phyloP scores from a whole-genome alignment of 768 basidiomycete genomes.

The Myochromella boudieri region DNA sequence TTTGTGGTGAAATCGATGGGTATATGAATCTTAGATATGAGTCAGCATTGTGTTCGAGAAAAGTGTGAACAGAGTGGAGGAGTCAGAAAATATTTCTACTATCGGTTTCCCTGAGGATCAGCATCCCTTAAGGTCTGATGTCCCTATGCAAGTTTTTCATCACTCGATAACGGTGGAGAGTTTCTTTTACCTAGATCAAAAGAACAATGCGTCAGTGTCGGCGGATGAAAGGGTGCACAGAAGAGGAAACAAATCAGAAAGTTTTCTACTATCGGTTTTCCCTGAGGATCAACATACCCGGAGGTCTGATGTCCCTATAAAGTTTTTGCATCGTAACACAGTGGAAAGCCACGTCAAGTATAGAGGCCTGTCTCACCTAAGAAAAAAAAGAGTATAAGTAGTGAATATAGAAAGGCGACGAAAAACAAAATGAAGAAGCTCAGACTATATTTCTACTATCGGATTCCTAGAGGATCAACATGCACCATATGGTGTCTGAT shows the following conservation, averaged over 20 bases:
- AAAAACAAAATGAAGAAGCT: conserved; percentile 18
- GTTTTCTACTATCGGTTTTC: conserved; percentile 44
- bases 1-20: conserved; percentile 45
- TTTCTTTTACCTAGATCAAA: too few species aligned
- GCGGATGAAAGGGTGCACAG: neutral
- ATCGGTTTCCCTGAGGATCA: conserved; percentile 60
- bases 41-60: neutral
- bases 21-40: conserved; percentile 42
- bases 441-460: conserved; percentile 59
- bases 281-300: conserved; percentile 58
- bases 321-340: conserved; percentile 39
- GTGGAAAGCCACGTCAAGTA: conserved; percentile 1
- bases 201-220: neutral
- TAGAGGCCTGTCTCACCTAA: conserved; percentile 38
- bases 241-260: conserved; percentile 26
- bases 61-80: neutral
- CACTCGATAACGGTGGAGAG: conserved; percentile 21
- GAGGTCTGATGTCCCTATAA: conserved; percentile 70
- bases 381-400: conserved; percentile 17
- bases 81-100: conserved; percentile 30
- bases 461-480: conserved; percentile 40
- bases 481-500: conserved; percentile 45
- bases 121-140: conserved; percentile 65
- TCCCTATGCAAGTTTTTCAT: conserved; percentile 57
- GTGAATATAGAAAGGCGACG: neutral